These are phyloP conservation scores for Leccinum ponderosum DNA, from an alignment of 1,284 basidiomycete species.

Conservation along the genomic window DNA sequence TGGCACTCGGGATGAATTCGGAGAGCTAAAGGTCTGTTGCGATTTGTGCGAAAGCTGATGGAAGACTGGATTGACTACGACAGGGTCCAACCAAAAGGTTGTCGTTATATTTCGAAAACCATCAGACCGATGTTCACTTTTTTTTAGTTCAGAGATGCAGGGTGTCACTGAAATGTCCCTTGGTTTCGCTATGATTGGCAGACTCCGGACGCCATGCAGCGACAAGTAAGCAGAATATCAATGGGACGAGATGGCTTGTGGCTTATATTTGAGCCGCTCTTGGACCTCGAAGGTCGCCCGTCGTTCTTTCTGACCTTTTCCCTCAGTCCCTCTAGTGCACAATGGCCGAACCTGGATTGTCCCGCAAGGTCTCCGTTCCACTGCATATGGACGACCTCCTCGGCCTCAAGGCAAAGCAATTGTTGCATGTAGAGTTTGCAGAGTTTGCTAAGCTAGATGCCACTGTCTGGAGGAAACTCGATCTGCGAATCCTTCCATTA, in stretches of 20 bases:
- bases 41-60: no score
- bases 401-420: background rate
- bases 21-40: no score
- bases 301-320: background rate
- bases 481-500: slow-evolving; percentile 48
- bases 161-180: no score
- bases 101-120: no score
- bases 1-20: no score
- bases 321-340: background rate
- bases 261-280: background rate
- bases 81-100: no score
- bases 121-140: no score
- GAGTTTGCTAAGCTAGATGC: slow-evolving; percentile 26
- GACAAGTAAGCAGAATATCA: background rate
- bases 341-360: background rate
- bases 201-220: background rate
- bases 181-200: no score
- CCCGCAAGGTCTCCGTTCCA: background rate
- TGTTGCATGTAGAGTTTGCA: background rate
- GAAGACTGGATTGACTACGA: no score
- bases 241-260: background rate
- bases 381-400: background rate
- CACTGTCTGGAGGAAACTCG: slow-evolving; percentile 49
- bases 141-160: no score
- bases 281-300: background rate